Conservation (phyloP, 2,329 filamentous ascomycete genomes). For the Xylaria sp. region DNA sequence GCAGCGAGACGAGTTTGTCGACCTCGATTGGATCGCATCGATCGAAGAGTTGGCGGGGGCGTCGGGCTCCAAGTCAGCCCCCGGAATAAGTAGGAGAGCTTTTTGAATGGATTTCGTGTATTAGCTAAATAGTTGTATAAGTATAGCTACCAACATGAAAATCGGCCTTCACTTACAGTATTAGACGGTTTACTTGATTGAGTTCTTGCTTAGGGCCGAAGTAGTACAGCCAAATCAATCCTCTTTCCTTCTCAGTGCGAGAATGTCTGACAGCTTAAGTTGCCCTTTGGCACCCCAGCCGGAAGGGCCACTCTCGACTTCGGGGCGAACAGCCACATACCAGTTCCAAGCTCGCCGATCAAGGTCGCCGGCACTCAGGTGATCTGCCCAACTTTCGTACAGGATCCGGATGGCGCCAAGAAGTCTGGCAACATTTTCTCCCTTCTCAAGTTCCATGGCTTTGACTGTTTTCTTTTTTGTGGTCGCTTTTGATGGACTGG, state of each 20-base stretch:
- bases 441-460: constrained; percentile 67
- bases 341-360: constrained; percentile 82
- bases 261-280: constrained; percentile 72
- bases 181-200: neutral
- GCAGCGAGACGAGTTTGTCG: neutral
- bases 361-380: constrained; percentile 71
- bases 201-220: neutral
- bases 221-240: constrained; percentile 8
- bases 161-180: constrained; percentile 1
- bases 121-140: neutral
- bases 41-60: constrained; percentile 7
- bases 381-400: constrained; percentile 77
- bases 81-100: neutral
- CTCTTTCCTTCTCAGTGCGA: constrained; percentile 63
- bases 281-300: constrained; percentile 87
- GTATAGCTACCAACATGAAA: neutral
- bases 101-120: neutral
- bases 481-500: constrained; percentile 35
- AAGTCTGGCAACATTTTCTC: constrained; percentile 74
- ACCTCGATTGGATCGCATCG: neutral
- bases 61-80: neutral
- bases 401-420: constrained; percentile 77
- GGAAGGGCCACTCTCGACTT: constrained; percentile 76
- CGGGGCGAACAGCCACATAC: constrained; percentile 81
- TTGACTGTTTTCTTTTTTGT: constrained; percentile 65